Evolutionary conservation across 106 monocot species (phyloP).

Genomic region (Vanilla planifolia): DNA sequence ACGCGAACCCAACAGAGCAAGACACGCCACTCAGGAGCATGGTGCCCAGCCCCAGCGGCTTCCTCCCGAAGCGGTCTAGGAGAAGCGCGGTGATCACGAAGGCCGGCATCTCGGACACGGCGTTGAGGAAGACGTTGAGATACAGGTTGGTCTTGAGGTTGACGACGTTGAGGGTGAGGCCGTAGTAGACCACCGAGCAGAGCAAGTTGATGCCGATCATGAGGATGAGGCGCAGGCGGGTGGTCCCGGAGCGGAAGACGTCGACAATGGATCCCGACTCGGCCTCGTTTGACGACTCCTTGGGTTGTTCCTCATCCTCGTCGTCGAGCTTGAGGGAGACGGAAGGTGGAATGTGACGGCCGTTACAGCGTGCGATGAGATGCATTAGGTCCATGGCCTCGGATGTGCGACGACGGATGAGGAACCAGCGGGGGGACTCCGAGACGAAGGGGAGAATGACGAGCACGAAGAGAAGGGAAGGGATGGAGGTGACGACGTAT

Average conservation of each 20-base stretch:
- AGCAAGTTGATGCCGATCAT: constrained; percentile 47
- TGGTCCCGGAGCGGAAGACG: constrained; percentile 38
- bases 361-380: constrained; percentile 38
- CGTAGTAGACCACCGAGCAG: constrained; percentile 78
- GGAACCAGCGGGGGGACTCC: constrained; percentile 89
- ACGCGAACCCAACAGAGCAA: constrained; percentile 33
- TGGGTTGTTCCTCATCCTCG: constrained; percentile 15
- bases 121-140: constrained; percentile 59
- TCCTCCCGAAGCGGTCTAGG: constrained; percentile 52
- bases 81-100: constrained; percentile 45
- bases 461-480: constrained; percentile 56
- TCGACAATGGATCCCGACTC: constrained; percentile 46
- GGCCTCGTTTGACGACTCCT: neutral
- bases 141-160: constrained; percentile 80
- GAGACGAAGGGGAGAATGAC: constrained; percentile 68
- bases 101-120: constrained; percentile 73
- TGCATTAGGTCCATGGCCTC: constrained; percentile 54
- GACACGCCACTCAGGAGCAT: constrained; percentile 66
- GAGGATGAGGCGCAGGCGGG: constrained; percentile 49
- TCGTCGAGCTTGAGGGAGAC: constrained; percentile 45
- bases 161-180: constrained; percentile 85
- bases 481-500: constrained; percentile 64
- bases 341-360: constrained; percentile 16
- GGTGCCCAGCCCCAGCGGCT: constrained; percentile 40
- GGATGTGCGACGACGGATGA: constrained; percentile 37